Base-by-base conservation (phyloP, 768 basidiomycete species). In the Holtermanniella nyarrowii region DNA sequence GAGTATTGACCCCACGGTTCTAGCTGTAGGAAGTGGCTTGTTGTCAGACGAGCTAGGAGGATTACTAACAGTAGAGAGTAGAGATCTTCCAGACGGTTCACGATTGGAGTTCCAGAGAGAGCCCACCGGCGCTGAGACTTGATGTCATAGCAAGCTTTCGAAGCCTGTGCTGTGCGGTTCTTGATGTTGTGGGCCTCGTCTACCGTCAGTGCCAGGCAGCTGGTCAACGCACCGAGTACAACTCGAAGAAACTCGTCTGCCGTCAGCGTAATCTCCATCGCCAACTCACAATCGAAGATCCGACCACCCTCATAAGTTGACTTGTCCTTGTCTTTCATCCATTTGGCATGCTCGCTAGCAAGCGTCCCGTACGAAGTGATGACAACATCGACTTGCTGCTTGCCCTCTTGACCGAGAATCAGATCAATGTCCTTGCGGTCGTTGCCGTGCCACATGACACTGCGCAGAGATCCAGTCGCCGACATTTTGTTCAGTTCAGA, bases 171-270 rank as follows among this genome's bases (percentile, higher is more conserved):
- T 13, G 79, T 77, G 21, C 91, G 79, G 12, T 86, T 88, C 73
- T 95, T 96, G 75, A 88, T 90, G 55, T 86, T 37, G 16, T 97
- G 93, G 2, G 93, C 93, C 72, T 97, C 93, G 63, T 97, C 93
- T 5, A 46, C 52, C 14, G 20, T 56, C 58, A 58, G 5, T 91
- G 77, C 26, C 93, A 79, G 14, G 88, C 78, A 47, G 85, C 78
- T 48, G 21, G 57, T 25, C 21, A 52, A 47, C 22, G 54, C 39
- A 18, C 12, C 43, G 3, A 46, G 22, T 45, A 12, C 16, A 46
- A 55, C 20, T 12, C 26, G n/a, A 24, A 26, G n/a, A 31, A 10
- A 16, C 14, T 45, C 5, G 26, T 11, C 5, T 49, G 7, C 24
- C 20, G 12, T 25, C 22, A 14, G 26, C 7, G 27, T 5, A 5